A percentile compares a stretch with the other conserved stretches of the same genome.
phyloP scores from a whole-genome alignment of 2,329 filamentous ascomycete genomes.

The Cercospora beticola region DNA sequence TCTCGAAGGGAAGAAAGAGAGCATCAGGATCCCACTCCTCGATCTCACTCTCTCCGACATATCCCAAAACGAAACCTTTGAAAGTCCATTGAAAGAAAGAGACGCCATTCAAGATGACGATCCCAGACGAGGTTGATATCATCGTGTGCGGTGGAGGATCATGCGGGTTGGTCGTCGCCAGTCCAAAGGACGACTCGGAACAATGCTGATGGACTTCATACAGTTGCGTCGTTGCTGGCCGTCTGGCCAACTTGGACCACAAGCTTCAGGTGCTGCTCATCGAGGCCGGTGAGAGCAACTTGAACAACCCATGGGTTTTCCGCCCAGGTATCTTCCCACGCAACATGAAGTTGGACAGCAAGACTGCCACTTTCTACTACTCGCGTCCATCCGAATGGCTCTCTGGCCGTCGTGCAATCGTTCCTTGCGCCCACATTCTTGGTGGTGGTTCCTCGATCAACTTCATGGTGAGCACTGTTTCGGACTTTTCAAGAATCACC shows the following conservation, averaged over 20 bases:
- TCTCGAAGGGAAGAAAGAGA: slow-evolving; percentile 2
- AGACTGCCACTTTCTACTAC: slow-evolving; percentile 79
- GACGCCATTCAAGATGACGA: slow-evolving; percentile 49
- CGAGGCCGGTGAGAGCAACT: slow-evolving; percentile 69
- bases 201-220: slow-evolving; percentile 36
- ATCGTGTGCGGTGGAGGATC: slow-evolving; percentile 76
- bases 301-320: slow-evolving; percentile 77
- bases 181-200: not conserved
- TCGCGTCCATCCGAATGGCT: slow-evolving; percentile 72
- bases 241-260: slow-evolving; percentile 72
- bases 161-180: slow-evolving; percentile 52
- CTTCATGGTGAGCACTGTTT: slow-evolving; percentile 59
- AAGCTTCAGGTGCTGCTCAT: slow-evolving; percentile 70
- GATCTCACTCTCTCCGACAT: slow-evolving; percentile 12
- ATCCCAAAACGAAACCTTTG: slow-evolving; percentile 8
- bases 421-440: slow-evolving; percentile 71
- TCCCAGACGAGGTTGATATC: slow-evolving; percentile 78
- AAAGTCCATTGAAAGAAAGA: slow-evolving; percentile 13
- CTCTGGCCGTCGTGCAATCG: slow-evolving; percentile 67
- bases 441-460: slow-evolving; percentile 68
- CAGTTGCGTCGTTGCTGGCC: slow-evolving; percentile 51
- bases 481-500: not conserved
- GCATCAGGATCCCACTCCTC: slow-evolving; percentile 20
- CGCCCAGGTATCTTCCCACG: slow-evolving; percentile 72
- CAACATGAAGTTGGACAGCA: slow-evolving; percentile 78